Evolutionary conservation across 2,329 filamentous ascomycete genomes (phyloP).

Genomic region (Elsinoe arachidis): DNA sequence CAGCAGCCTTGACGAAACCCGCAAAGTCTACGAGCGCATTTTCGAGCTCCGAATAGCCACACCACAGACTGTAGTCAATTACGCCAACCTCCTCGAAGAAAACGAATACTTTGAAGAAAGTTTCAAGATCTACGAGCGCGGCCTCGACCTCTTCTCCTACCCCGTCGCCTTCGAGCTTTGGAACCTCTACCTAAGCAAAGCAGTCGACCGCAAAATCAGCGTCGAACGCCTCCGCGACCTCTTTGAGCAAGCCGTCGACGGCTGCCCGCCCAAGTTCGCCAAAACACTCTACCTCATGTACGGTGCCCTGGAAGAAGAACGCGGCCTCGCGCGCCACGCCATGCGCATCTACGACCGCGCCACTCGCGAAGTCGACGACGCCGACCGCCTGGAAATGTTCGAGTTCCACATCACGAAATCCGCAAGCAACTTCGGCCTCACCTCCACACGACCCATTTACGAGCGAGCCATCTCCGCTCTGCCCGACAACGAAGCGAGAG

Average conservation of each 20-base stretch:
- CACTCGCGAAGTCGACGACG: slow-evolving; percentile 86
- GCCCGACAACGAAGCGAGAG: slow-evolving; percentile 83
- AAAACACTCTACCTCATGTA: slow-evolving; percentile 98
- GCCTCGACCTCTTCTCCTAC: slow-evolving; percentile 95
- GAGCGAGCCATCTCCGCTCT: slow-evolving; percentile 91
- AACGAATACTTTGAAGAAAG: slow-evolving; percentile 93
- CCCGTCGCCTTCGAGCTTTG: slow-evolving; percentile 96
- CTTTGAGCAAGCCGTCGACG: slow-evolving; percentile 94
- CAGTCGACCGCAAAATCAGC: slow-evolving; percentile 88
- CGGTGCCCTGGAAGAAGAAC: slow-evolving; percentile 90
- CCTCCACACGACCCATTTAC: slow-evolving; percentile 90
- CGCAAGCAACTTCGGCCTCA: slow-evolving; percentile 92
- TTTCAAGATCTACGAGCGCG: slow-evolving; percentile 94
- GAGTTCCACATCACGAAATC: slow-evolving; percentile 99
- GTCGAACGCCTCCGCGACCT: slow-evolving; percentile 90
- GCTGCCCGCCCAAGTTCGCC: slow-evolving; percentile 89
- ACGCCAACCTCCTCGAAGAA: slow-evolving; percentile 89
- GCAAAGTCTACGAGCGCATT: slow-evolving; percentile 90
- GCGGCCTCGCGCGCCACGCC: slow-evolving; percentile 85
- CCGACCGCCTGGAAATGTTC: slow-evolving; percentile 95
- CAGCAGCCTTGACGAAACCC: slow-evolving; percentile 80
- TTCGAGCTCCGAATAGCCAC: slow-evolving; percentile 97
- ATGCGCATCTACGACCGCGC: slow-evolving; percentile 99
- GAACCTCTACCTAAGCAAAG: slow-evolving; percentile 97
- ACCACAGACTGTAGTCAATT: slow-evolving; percentile 97